Evolutionary conservation across 2,329 filamentous ascomycete genomes (phyloP).

Genomic region (Cladosporium sphaerospermum): DNA sequence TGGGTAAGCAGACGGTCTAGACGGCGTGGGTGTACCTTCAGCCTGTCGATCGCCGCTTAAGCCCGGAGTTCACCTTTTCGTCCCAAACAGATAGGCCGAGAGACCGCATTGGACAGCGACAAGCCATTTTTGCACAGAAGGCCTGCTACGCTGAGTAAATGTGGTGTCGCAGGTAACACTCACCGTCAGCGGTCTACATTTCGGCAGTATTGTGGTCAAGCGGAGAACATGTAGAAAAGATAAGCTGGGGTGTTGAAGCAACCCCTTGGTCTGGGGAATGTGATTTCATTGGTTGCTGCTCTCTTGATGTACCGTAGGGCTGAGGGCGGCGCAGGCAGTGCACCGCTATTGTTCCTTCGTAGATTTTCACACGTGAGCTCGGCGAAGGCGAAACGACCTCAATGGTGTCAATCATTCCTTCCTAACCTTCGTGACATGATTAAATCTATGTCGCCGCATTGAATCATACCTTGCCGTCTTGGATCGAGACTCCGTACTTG

Average conservation of each 20-base stretch:
- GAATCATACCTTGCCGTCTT: too few species aligned
- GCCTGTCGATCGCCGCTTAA: not conserved
- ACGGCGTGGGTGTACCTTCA: not conserved
- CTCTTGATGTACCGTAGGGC: not conserved
- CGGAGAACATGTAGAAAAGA: not conserved
- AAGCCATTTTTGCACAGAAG: too few species aligned
- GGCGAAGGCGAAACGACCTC: not conserved
- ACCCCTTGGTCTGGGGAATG: too few species aligned
- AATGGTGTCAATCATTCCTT: too few species aligned
- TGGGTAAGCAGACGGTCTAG: not conserved
- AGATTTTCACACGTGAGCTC: not conserved
- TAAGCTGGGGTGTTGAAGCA: not conserved
- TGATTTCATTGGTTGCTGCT: not conserved
- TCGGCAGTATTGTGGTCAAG: not conserved
- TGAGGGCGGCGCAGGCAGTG: not conserved
- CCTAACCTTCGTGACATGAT: too few species aligned
- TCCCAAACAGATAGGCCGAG: too few species aligned
- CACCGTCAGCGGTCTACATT: slow-evolving; percentile 1
- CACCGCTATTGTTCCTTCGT: not conserved
- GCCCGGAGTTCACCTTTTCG: not conserved
- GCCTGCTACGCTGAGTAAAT: not conserved
- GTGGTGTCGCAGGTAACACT: not conserved
- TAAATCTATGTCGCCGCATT: too few species aligned
- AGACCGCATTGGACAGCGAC: too few species aligned
- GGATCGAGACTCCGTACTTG: too few species aligned